phyloP scores from a whole-genome alignment of 1,139 yeast species.

The Nakaseomyces nivariensis region DNA sequence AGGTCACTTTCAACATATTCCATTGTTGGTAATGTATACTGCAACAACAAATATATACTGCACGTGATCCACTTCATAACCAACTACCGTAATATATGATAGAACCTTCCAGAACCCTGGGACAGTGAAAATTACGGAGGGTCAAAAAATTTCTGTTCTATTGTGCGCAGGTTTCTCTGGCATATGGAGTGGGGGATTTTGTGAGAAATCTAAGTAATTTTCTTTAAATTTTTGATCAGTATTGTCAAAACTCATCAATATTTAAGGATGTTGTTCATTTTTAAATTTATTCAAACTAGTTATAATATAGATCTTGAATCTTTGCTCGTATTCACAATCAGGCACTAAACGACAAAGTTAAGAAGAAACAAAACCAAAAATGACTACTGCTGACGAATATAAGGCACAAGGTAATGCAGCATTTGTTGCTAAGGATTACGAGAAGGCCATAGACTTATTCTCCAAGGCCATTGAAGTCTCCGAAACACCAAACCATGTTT shows the following conservation, averaged over 20 bases:
- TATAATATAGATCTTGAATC: too few relatives aligned
- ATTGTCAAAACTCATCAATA: background rate
- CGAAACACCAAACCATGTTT: conserved; percentile 73
- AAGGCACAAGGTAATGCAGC: conserved; percentile 86
- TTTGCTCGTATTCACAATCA: too few relatives aligned
- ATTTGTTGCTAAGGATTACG: conserved; percentile 77
- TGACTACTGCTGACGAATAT: conserved; percentile 53
- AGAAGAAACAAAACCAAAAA: background rate
- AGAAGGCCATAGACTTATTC: conserved; percentile 70
- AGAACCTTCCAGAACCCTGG: conserved; percentile 11
- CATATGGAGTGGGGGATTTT: too few relatives aligned
- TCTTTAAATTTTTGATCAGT: too few relatives aligned
- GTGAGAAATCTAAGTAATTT: too few relatives aligned
- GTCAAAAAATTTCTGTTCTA: background rate
- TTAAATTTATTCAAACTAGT: background rate
- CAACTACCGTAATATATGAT: conserved; percentile 1
- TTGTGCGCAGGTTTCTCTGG: background rate
- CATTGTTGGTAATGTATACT: background rate
- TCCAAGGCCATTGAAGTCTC: conserved; percentile 85
- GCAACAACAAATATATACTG: background rate
- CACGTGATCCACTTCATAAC: background rate
- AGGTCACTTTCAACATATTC: too few relatives aligned
- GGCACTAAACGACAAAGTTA: too few relatives aligned
- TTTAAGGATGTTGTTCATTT: background rate
- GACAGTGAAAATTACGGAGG: too few relatives aligned